Conservation (phyloP, 805 yeast genomes). For the Saccharomycopsis fibuligera region DNA sequence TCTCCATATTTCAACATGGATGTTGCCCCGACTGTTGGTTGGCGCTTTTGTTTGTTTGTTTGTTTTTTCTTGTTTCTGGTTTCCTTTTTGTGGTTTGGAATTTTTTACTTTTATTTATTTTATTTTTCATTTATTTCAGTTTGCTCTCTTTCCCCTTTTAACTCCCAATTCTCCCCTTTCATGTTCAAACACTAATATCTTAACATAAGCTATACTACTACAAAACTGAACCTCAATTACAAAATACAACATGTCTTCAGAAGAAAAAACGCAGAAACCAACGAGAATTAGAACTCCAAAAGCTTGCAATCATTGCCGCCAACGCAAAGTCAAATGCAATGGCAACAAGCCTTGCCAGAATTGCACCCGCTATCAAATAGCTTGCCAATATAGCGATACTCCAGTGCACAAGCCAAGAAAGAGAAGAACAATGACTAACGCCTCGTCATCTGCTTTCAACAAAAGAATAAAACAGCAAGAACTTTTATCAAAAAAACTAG, state of each 20-base stretch:
- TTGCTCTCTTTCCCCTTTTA: too few species aligned
- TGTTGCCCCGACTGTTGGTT: neutral
- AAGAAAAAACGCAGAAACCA: neutral
- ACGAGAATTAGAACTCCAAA: conserved; percentile 16
- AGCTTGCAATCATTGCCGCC: conserved; percentile 21
- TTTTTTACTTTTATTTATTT: too few species aligned
- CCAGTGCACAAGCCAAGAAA: conserved; percentile 9
- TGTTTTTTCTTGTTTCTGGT: neutral
- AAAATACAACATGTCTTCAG: neutral
- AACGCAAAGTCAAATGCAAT: conserved; percentile 20
- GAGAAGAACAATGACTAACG: neutral
- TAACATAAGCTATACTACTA: too few species aligned
- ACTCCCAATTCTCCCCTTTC: too few species aligned
- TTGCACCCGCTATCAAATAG: conserved; percentile 8
- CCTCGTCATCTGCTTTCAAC: too few species aligned
- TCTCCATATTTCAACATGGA: neutral
- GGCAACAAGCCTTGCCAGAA: conserved; percentile 15
- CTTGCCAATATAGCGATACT: conserved; percentile 9
- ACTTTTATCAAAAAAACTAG: neutral
- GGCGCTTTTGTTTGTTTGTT: neutral
- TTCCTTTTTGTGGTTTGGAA: too few species aligned
- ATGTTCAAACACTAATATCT: too few species aligned
- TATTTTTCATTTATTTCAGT: too few species aligned
- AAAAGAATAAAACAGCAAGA: neutral
- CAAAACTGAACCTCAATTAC: too few species aligned